phyloP scores from a whole-genome alignment of 2,329 filamentous ascomycete genomes.

The Alternaria ventricosa region DNA sequence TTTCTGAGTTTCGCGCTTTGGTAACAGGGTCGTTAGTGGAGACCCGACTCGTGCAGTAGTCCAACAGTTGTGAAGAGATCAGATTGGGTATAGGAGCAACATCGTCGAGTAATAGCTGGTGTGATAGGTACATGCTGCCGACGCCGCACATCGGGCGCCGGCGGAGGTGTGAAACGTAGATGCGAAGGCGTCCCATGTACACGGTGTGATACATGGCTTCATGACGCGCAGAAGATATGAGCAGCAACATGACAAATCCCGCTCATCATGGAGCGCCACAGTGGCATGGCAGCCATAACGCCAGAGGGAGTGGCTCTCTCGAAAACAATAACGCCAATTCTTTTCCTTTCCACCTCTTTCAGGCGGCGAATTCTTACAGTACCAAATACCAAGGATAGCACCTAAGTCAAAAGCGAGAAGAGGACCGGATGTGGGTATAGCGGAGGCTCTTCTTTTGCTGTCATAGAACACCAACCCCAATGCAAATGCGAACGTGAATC shows the following conservation, averaged over 20 bases:
- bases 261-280: constrained; percentile 2
- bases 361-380: neutral
- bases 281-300: neutral
- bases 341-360: constrained; percentile 11
- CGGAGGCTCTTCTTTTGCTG: constrained; percentile 22
- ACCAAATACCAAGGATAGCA: neutral
- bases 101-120: neutral
- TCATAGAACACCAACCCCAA: constrained; percentile 25
- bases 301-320: neutral
- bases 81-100: constrained; percentile 18
- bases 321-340: constrained; percentile 12
- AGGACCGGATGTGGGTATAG: constrained; percentile 27
- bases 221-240: constrained; percentile 4
- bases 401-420: constrained; percentile 3
- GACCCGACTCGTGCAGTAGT: neutral
- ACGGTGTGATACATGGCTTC: constrained; percentile 16
- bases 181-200: constrained; percentile 8
- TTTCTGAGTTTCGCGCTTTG: constrained; percentile 9
- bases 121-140: constrained; percentile 10
- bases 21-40: constrained; percentile 4
- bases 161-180: constrained; percentile 5
- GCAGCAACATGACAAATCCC: neutral
- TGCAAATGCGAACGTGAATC: constrained; percentile 24
- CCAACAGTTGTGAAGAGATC: constrained; percentile 9
- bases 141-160: neutral